Conservation (phyloP, 1,284 basidiomycete genomes). For the Leucoagaricus sp. region DNA sequence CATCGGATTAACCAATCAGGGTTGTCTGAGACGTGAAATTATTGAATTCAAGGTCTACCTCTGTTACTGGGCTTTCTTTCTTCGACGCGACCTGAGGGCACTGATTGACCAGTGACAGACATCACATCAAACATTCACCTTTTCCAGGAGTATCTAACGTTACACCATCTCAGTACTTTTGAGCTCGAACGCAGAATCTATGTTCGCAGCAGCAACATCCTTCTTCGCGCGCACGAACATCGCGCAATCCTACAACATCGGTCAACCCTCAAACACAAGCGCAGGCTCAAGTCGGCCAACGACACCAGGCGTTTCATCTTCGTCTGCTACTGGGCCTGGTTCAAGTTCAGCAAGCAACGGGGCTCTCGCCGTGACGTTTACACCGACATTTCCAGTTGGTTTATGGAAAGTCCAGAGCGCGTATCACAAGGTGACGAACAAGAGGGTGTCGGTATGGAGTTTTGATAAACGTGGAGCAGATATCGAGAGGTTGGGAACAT, state of each 20-base stretch:
- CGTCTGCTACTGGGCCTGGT: slow-evolving; percentile 24
- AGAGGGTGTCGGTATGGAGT: slow-evolving; percentile 88
- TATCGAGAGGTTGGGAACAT: slow-evolving; percentile 63
- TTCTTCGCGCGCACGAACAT: slow-evolving; percentile 89
- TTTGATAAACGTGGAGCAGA: slow-evolving; percentile 83
- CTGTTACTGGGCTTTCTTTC: no score
- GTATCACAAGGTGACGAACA: slow-evolving; percentile 84
- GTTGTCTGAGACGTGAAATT: neutral
- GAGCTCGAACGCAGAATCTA: neutral
- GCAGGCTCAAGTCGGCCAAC: slow-evolving; percentile 46
- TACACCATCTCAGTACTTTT: no score
- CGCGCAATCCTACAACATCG: slow-evolving; percentile 81
- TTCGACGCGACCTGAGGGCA: no score
- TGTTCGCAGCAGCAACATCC: slow-evolving; percentile 83
- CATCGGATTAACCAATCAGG: neutral
- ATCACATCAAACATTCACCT: neutral
- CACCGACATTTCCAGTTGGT: slow-evolving; percentile 71
- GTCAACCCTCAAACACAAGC: slow-evolving; percentile 35
- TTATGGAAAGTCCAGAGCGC: slow-evolving; percentile 86
- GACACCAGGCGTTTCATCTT: slow-evolving; percentile 46
- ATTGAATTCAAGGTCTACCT: no score
- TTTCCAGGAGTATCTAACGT: no score
- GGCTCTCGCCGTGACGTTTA: slow-evolving; percentile 41
- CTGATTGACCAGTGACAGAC: no score
- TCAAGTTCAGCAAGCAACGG: slow-evolving; percentile 3